phyloP scores from a whole-genome alignment of 129 eudicot genomes.

The Pulicaria dysenterica region DNA sequence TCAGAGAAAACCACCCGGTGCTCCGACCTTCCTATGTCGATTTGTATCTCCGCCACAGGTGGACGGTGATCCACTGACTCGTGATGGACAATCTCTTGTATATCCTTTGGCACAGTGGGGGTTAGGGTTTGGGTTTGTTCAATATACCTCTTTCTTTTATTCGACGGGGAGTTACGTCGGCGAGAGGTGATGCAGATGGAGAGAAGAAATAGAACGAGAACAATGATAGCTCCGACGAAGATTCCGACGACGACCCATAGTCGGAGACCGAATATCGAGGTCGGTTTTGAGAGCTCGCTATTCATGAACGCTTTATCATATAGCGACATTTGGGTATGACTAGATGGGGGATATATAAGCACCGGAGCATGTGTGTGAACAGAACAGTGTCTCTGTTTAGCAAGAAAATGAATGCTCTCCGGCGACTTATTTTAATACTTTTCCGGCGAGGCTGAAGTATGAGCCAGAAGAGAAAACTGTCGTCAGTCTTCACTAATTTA shows the following conservation, averaged over 20 bases:
- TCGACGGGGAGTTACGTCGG: constrained; percentile 35
- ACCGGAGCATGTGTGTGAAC: too few relatives aligned
- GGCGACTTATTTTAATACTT: too few relatives aligned
- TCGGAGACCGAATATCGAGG: constrained; percentile 76
- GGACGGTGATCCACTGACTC: constrained; percentile 37
- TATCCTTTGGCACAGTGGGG: constrained; percentile 61
- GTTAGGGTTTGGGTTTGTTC: constrained; percentile 36
- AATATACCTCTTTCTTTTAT: constrained; percentile 14
- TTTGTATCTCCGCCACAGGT: constrained; percentile 65
- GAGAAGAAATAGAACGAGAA: constrained; percentile 58
- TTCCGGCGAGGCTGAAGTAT: too few relatives aligned
- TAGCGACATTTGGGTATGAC: constrained; percentile 39
- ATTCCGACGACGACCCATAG: constrained; percentile 81
- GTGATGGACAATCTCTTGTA: constrained; percentile 58
- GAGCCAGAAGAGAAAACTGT: too few relatives aligned
- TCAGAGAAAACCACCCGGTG: constrained; percentile 71
- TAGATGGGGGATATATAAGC: background rate
- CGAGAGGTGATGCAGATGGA: constrained; percentile 75
- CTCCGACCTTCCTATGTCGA: constrained; percentile 74
- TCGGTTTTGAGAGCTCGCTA: constrained; percentile 66
- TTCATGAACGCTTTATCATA: constrained; percentile 62
- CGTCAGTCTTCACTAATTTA: too few relatives aligned
- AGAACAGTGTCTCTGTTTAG: too few relatives aligned
- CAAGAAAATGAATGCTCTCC: too few relatives aligned
- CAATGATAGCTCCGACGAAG: constrained; percentile 67